These are phyloP conservation scores for Mercurialis annua DNA, from an alignment of 345 rosid genomes.

Conservation along the genomic window DNA sequence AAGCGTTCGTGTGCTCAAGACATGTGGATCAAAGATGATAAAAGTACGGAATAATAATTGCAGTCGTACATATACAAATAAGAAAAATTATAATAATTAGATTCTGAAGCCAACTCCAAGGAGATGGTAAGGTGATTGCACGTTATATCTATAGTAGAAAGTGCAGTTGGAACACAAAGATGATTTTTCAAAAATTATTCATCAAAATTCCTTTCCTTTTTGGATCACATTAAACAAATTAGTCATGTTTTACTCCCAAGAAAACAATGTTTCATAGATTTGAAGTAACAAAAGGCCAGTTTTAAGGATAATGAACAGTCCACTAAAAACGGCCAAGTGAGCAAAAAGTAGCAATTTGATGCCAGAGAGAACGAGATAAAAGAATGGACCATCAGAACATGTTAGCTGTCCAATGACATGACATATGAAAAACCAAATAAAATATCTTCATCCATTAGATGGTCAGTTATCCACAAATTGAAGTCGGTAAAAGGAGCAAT, in stretches of 20 bases:
- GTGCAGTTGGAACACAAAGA: not conserved
- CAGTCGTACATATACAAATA: not conserved
- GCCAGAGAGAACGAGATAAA: not conserved
- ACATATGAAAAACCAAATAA: not conserved
- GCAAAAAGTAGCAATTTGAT: not conserved
- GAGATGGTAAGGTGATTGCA: not conserved
- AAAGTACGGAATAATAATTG: not conserved
- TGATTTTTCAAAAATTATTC: conserved; percentile 4
- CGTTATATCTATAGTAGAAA: not conserved
- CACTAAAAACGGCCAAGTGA: not conserved
- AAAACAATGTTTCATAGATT: not conserved
- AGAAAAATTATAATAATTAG: not conserved
- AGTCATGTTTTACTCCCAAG: not conserved
- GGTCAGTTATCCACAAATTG: not conserved
- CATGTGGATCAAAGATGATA: not conserved
- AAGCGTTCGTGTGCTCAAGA: not conserved
- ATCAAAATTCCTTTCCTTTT: not conserved
- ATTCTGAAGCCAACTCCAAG: not conserved
- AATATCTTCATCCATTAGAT: not conserved
- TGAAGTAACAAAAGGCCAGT: not conserved
- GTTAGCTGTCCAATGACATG: not conserved
- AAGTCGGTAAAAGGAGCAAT: not conserved
- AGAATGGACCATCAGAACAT: not conserved
- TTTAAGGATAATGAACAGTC: not conserved
- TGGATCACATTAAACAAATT: not conserved